Conservation (phyloP, 495 filamentous ascomycete species). For the Hypomontagnella submonticulosa region DNA sequence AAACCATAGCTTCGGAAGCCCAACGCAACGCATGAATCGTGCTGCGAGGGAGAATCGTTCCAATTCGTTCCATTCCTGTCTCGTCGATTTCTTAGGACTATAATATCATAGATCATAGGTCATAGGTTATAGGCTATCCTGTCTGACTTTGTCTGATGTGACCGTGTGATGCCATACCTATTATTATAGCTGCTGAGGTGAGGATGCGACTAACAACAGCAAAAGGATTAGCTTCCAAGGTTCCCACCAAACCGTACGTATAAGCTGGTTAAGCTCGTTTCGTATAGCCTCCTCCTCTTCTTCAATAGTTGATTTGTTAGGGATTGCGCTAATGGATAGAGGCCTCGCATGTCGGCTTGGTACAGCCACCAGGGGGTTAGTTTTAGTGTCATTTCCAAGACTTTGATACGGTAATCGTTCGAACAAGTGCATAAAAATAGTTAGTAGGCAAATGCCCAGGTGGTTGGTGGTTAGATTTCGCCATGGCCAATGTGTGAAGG, state of each 20-base stretch:
- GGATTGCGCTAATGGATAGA: background rate
- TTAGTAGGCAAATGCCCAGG: background rate
- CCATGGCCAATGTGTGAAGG: constrained; percentile 2
- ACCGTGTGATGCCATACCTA: background rate
- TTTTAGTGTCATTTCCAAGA: constrained; percentile 2
- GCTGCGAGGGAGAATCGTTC: background rate
- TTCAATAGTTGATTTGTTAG: constrained; percentile 6
- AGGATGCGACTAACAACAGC: constrained; percentile 11
- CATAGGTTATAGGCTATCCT: too few relatives aligned
- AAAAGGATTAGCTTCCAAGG: constrained; percentile 5
- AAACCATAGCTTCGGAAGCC: constrained; percentile 9
- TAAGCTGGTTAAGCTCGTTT: constrained; percentile 15
- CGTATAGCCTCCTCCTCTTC: constrained; percentile 19
- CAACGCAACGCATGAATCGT: constrained; percentile 16
- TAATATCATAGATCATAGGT: too few relatives aligned
- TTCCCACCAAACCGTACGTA: constrained; percentile 3
- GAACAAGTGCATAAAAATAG: constrained; percentile 18
- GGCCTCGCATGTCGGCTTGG: background rate
- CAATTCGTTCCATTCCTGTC: constrained; percentile 7
- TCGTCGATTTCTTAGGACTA: background rate
- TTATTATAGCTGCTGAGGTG: constrained; percentile 27
- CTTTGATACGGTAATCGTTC: constrained; percentile 11
- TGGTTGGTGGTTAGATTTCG: constrained; percentile 4
- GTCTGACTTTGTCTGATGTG: too few relatives aligned
- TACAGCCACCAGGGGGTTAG: constrained; percentile 23